Conservation (phyloP, 306 rosid genomes). For the Mucuna pruriens region DNA sequence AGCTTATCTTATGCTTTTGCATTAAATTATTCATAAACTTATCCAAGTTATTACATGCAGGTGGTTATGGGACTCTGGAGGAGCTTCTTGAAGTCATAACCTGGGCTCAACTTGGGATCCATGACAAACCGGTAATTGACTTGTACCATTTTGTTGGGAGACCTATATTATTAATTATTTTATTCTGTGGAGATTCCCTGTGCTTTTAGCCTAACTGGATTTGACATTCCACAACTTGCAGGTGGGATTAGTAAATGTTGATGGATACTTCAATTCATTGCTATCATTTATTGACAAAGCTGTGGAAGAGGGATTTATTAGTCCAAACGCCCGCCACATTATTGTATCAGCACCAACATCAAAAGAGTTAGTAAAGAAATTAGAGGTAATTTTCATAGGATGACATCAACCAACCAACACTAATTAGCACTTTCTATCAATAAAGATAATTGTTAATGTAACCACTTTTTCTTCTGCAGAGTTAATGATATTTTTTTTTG, state of each 20-base stretch:
- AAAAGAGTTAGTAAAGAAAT: conserved; percentile 85
- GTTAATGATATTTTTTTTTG: background rate
- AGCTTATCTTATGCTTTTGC: background rate
- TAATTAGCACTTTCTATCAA: background rate
- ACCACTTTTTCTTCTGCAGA: conserved; percentile 5
- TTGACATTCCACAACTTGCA: conserved; percentile 40
- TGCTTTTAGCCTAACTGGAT: conserved; percentile 18
- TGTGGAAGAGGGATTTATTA: conserved; percentile 94
- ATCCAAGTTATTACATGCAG: conserved; percentile 53
- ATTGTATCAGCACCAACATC: conserved; percentile 92
- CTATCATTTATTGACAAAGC: conserved; percentile 91
- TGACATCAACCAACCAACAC: background rate
- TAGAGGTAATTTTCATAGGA: conserved; percentile 68
- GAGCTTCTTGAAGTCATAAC: conserved; percentile 98
- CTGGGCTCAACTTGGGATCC: conserved; percentile 99
- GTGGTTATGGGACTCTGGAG: conserved; percentile 98
- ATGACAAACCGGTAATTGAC: conserved; percentile 84
- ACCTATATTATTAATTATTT: background rate
- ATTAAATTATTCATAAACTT: conserved; percentile 2
- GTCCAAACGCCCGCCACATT: conserved; percentile 94
- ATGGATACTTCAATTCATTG: conserved; percentile 91
- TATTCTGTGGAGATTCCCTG: background rate
- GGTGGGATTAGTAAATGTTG: conserved; percentile 98
- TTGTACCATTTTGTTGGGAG: conserved; percentile 24
- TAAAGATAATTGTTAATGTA: background rate